Conservation (phyloP, 179 eudicot species). For the Beta corolliflora region DNA sequence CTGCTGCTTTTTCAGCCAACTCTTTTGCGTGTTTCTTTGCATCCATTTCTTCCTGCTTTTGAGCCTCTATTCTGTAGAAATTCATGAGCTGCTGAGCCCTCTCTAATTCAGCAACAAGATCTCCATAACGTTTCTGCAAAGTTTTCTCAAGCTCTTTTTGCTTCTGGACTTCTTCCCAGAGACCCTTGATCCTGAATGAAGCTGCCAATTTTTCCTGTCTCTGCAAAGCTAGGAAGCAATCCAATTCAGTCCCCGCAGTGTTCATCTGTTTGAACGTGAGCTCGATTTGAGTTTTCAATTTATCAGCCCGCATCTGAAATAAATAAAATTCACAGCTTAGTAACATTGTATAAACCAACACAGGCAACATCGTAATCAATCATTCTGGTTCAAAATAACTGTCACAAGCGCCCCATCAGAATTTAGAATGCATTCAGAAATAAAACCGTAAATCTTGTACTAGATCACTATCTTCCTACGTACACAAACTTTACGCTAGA, state of each 20-base stretch:
- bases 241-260: conserved; percentile 86
- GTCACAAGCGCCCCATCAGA: too few species aligned
- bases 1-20: conserved; percentile 24
- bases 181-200: conserved; percentile 71
- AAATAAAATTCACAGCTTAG: background rate
- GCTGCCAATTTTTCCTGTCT: conserved; percentile 91
- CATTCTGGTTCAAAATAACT: too few species aligned
- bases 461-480: background rate
- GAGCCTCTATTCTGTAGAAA: conserved; percentile 47
- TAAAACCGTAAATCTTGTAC: too few species aligned
- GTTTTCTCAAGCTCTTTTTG: conserved; percentile 87
- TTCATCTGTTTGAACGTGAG: conserved; percentile 91
- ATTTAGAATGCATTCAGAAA: too few species aligned
- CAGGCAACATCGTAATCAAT: background rate
- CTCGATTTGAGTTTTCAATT: conserved; percentile 84
- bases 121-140: conserved; percentile 82
- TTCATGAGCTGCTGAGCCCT: conserved; percentile 50
- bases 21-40: conserved; percentile 36
- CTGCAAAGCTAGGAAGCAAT: conserved; percentile 85
- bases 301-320: conserved; percentile 73
- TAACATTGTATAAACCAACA: background rate
- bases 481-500: background rate
- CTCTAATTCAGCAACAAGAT: conserved; percentile 57
- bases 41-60: conserved; percentile 54
- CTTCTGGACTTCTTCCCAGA: conserved; percentile 96